A percentile compares a stretch with the other conserved stretches of the same genome.
Conservation (phyloP, 306 rosid species). For the Hippophae rhamnoides region DNA sequence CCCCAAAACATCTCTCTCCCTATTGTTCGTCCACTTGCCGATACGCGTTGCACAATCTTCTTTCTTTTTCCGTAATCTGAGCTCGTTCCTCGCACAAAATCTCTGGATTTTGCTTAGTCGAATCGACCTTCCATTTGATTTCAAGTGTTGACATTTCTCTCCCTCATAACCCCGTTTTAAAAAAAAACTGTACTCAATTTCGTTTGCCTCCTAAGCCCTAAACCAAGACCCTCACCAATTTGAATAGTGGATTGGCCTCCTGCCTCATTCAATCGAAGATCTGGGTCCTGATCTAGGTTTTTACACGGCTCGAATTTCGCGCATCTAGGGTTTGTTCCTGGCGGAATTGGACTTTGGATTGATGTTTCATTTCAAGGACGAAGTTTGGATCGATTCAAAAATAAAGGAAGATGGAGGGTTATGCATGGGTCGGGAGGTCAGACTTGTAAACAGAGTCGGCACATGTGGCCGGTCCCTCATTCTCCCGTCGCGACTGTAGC, state of each 20-base stretch:
- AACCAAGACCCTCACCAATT: neutral
- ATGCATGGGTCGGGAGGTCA: conserved; percentile 91
- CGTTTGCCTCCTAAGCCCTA: conserved; percentile 43
- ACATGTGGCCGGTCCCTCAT: conserved; percentile 96
- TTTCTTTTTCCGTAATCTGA: conserved; percentile 28
- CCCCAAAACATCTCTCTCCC: conserved; percentile 23
- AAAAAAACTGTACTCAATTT: conserved; percentile 1
- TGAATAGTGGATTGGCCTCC: conserved; percentile 12
- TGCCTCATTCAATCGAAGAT: conserved; percentile 31
- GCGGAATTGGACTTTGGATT: conserved; percentile 62
- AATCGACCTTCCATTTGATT: conserved; percentile 32
- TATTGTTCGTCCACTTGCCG: conserved; percentile 21
- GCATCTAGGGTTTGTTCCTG: conserved; percentile 32
- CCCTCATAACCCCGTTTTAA: neutral
- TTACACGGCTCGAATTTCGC: conserved; percentile 3
- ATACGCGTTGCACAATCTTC: conserved; percentile 25
- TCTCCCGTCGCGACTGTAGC: conserved; percentile 77
- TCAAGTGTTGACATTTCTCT: conserved; percentile 28
- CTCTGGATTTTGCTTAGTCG: conserved; percentile 47
- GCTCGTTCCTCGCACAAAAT: conserved; percentile 52
- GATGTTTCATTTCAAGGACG: conserved; percentile 76
- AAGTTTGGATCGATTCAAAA: conserved; percentile 55
- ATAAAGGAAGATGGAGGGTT: conserved; percentile 70
- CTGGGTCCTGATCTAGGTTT: conserved; percentile 59
- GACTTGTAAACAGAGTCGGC: conserved; percentile 78